Base-by-base conservation (phyloP, 352 stramenopile species). In the Nothophytophthora sp. region DNA sequence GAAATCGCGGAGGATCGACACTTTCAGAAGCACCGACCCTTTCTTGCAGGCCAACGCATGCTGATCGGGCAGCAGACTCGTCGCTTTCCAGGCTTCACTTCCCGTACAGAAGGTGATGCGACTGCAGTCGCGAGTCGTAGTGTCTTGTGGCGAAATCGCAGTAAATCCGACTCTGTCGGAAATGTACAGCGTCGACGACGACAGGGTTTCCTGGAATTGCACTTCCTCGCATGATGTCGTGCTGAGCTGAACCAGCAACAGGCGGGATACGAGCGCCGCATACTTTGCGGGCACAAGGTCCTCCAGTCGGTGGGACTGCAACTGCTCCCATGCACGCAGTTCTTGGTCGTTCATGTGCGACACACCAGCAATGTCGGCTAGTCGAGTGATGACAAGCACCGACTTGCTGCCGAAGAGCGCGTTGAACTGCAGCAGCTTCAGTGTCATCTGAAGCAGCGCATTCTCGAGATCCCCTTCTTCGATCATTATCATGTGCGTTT, bases 401-500 rank as follows among this genome's bases (percentile, higher is more conserved):
- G 61, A 64, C 19, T 61, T 76, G 18, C 80, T 75, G 19, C 77
- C 77, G 25, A 88, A 78, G 15, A 90, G 73, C 18, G 70, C 66
- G 11, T 76, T 52, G 52, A 90, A 90, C 24, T 73, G 46, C 15
- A 90, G 33, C 45, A 81, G 62, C 4, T 77, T 71, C 15, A 55
- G 44, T 63, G 81, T 73, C 63, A 87, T 75, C 23, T 39, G 27
- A 24, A 80, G 23, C 4, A 88, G 30, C 18, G 64, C 73, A 11
- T 24, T 58, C 29, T 69, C 56, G 0, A 87, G 43, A 12, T 57
- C 53, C 43, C 10, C 27, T 35, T 48, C 35, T 18, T 66, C 32
- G 1, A 88, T 24, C 4, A 49, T 37, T 23, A 91, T 67, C 49
- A 66, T 73, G 47, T 56, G 45, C 1, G 79, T 85, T 44, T 89